Conservation (phyloP, 1,139 yeast genomes). For the Hemisphaericaspora lyxosophila region DNA sequence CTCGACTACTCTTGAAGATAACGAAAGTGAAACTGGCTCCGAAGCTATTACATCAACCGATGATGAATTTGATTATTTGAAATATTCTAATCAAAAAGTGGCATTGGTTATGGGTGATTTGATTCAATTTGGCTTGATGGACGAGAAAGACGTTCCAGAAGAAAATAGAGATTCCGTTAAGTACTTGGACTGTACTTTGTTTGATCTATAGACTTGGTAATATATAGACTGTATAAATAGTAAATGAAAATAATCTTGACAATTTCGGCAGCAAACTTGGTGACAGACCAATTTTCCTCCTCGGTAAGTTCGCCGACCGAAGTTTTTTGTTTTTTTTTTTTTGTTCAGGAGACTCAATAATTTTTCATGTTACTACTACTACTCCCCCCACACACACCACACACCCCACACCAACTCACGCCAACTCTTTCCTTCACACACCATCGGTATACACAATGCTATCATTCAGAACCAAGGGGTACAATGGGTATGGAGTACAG, state of each 20-base stretch:
- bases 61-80: slow-evolving; percentile 77
- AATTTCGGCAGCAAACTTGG: no score
- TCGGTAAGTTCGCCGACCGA: no score
- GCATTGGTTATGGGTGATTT: slow-evolving; percentile 75
- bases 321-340: no score
- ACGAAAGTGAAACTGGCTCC: slow-evolving; percentile 4
- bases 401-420: no score
- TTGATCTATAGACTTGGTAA: slow-evolving; percentile 21
- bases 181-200: slow-evolving; percentile 38
- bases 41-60: slow-evolving; percentile 41
- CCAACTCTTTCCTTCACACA: neutral
- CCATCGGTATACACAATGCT: slow-evolving; percentile 48
- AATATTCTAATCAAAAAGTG: slow-evolving; percentile 74
- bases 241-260: no score
- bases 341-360: no score
- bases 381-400: no score
- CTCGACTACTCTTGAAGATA: slow-evolving; percentile 25
- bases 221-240: no score
- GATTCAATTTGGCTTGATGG: slow-evolving; percentile 57
- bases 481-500: slow-evolving; percentile 82
- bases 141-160: slow-evolving; percentile 32
- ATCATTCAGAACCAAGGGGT: slow-evolving; percentile 72
- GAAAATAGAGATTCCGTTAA: slow-evolving; percentile 31
- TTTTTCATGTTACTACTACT: no score
- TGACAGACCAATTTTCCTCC: no score